Percentiles rank a stretch among this genome's conserved stretches.
These are phyloP conservation scores for Chalaropsis ovoidea DNA, from an alignment of 2,329 filamentous ascomycete species.

Conservation along the genomic window DNA sequence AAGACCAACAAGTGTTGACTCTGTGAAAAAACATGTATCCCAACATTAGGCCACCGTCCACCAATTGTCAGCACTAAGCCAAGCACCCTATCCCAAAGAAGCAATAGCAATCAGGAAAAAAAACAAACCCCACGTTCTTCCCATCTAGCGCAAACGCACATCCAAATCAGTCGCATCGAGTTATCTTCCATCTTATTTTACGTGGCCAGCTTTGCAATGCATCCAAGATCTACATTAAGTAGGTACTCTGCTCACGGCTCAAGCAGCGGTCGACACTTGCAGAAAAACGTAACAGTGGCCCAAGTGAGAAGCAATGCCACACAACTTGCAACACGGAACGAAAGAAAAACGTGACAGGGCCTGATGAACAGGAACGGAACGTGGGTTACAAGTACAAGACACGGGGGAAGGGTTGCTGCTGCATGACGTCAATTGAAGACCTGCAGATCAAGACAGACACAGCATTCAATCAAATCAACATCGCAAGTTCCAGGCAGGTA, in stretches of 20 bases:
- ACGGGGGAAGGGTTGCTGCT: background rate
- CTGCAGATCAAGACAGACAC: background rate
- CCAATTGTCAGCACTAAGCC: no score
- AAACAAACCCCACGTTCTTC: no score
- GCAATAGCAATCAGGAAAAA: no score
- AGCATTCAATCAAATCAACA: background rate
- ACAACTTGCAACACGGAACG: background rate
- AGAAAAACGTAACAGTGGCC: conserved; percentile 1
- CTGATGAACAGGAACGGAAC: background rate
- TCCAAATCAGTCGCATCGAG: background rate
- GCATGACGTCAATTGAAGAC: background rate
- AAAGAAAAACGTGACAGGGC: background rate
- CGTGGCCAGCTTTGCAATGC: background rate
- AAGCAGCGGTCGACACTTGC: conserved; percentile 1
- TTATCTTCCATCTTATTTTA: background rate
- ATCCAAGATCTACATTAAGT: background rate
- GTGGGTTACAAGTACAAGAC: background rate
- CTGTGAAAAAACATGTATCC: no score
- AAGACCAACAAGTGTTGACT: no score
- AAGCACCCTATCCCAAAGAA: no score
- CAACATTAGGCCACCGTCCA: no score
- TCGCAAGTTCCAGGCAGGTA: background rate
- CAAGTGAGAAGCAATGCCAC: background rate
- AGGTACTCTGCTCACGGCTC: background rate
- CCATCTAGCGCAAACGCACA: background rate